These are phyloP conservation scores for Coprinopsis marcescibilis DNA, from an alignment of 768 basidiomycete genomes.

Conservation along the genomic window DNA sequence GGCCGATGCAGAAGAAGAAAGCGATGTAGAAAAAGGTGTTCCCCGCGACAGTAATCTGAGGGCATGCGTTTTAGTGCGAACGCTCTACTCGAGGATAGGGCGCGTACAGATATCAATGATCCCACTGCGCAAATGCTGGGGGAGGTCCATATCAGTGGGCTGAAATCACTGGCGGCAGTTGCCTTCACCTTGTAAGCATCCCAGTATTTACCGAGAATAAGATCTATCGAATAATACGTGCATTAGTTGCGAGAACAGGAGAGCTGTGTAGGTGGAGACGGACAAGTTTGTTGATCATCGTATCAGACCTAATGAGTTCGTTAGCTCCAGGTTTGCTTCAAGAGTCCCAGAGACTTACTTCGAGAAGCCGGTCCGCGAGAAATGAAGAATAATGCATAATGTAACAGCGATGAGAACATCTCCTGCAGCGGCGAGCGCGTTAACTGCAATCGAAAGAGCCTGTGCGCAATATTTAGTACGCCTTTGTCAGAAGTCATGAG, in stretches of 20 bases:
- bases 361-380: slow-evolving; percentile 44
- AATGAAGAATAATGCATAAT: slow-evolving; percentile 36
- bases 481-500: too few species aligned
- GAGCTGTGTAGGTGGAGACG: slow-evolving; percentile 4
- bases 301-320: slow-evolving; percentile 32
- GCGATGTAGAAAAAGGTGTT: slow-evolving; percentile 50
- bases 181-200: slow-evolving; percentile 30
- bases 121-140: slow-evolving; percentile 48
- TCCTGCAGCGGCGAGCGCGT: slow-evolving; percentile 38
- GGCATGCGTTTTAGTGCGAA: neutral
- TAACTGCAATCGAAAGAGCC: slow-evolving; percentile 38
- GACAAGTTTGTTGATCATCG: slow-evolving; percentile 41
- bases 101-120: slow-evolving; percentile 45
- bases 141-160: slow-evolving; percentile 2
- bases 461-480: too few species aligned
- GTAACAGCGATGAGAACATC: slow-evolving; percentile 42
- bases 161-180: neutral
- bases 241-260: too few species aligned
- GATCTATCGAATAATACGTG: slow-evolving; percentile 35
- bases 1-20: slow-evolving; percentile 57
- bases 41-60: slow-evolving; percentile 41
- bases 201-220: slow-evolving; percentile 41
- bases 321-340: too few species aligned
- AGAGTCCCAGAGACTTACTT: slow-evolving; percentile 22
- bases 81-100: neutral